These are phyloP conservation scores for Ustanciosporium gigantosporum DNA, from an alignment of 1,284 basidiomycete species.

Conservation along the genomic window DNA sequence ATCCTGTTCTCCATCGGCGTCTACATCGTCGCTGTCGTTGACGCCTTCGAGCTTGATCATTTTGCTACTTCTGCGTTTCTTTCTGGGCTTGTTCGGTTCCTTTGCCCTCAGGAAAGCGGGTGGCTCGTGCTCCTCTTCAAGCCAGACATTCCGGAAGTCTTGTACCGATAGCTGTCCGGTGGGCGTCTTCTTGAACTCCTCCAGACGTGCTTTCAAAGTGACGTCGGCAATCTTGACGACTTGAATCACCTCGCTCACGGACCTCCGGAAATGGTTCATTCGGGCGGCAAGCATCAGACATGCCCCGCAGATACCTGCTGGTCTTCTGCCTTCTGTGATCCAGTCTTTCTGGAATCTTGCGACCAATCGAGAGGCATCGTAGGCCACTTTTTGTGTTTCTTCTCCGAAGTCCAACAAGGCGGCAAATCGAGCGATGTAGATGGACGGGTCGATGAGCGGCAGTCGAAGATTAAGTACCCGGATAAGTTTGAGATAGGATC, in stretches of 20 bases:
- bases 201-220: constrained; percentile 88
- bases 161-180: constrained; percentile 83
- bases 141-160: constrained; percentile 88
- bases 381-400: constrained; percentile 86
- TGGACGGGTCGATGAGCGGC: constrained; percentile 90
- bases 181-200: constrained; percentile 89
- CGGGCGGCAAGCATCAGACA: constrained; percentile 90
- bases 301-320: constrained; percentile 96
- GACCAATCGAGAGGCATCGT: constrained; percentile 90
- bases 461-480: constrained; percentile 81
- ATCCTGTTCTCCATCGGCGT: constrained; percentile 66
- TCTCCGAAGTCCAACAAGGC: constrained; percentile 96
- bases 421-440: constrained; percentile 95
- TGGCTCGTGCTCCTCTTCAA: constrained; percentile 87
- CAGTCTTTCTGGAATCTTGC: constrained; percentile 94
- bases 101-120: constrained; percentile 74
- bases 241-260: constrained; percentile 85
- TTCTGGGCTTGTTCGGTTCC: constrained; percentile 70
- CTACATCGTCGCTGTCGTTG: constrained; percentile 25
- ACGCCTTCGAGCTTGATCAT: constrained; percentile 25
- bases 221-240: constrained; percentile 97
- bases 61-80: constrained; percentile 59
- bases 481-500: constrained; percentile 92
- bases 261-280: constrained; percentile 96
- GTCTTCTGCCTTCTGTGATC: constrained; percentile 92